Evolutionary conservation across 192 early-diverging fungal genomes (phyloP).

Genomic region (Coemansia sp.): DNA sequence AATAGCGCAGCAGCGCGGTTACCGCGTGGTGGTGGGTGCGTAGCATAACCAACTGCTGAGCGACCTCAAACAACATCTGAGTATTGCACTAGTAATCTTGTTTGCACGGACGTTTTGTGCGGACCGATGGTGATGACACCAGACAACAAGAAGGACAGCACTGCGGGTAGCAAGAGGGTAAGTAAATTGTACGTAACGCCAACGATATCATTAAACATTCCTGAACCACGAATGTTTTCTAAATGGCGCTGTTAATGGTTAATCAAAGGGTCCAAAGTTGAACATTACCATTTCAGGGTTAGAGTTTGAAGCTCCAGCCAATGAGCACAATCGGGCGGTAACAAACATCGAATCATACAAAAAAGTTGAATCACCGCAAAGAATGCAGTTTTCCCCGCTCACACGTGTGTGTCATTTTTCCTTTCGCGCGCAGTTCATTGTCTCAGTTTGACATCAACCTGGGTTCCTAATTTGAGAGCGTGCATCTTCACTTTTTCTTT

Average conservation of each 20-base stretch:
- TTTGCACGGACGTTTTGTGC: conserved; percentile 30
- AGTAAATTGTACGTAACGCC: no score
- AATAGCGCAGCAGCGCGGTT: conserved; percentile 39
- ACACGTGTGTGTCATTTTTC: not conserved
- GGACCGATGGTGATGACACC: conserved; percentile 28
- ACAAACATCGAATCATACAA: no score
- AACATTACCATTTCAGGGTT: no score
- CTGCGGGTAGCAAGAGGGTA: conserved; percentile 10
- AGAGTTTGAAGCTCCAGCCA: no score
- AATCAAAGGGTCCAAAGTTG: no score
- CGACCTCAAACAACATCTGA: conserved; percentile 44
- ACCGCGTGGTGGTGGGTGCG: conserved; percentile 37
- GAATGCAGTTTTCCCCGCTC: not conserved
- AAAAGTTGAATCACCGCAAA: no score
- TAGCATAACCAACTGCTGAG: conserved; percentile 38
- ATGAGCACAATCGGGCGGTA: no score
- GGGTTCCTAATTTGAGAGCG: not conserved
- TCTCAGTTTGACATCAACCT: not conserved
- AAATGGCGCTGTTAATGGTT: no score
- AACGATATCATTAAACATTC: no score
- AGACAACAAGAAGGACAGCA: no score
- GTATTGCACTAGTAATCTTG: conserved; percentile 19
- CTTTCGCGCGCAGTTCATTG: not conserved
- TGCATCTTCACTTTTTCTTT: not conserved
- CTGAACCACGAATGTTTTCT: no score